Conservation (phyloP, 208 protist species). For the Trypanosoma mega region DNA sequence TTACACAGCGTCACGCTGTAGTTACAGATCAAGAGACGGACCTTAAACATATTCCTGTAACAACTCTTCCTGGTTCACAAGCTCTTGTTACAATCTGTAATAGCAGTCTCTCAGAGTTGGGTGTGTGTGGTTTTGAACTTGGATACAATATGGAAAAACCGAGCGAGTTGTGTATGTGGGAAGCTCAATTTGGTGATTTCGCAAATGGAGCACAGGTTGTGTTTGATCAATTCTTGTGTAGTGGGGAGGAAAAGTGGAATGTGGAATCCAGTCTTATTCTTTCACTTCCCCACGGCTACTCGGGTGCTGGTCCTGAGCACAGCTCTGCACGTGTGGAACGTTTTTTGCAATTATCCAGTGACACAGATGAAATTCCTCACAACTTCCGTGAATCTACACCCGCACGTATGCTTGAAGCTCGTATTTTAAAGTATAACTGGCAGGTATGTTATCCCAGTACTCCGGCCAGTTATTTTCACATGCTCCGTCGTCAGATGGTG, state of each 20-base stretch:
- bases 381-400: constrained; percentile 72
- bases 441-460: constrained; percentile 96
- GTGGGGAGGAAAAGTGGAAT: constrained; percentile 97
- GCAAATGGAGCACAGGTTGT: constrained; percentile 99
- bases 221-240: constrained; percentile 96
- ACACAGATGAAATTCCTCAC: constrained; percentile 73
- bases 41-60: constrained; percentile 81
- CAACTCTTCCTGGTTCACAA: constrained; percentile 67
- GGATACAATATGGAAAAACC: constrained; percentile 95
- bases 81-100: constrained; percentile 93
- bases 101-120: constrained; percentile 96
- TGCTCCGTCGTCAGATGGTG: constrained; percentile 96
- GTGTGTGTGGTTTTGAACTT: constrained; percentile 97
- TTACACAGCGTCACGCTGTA: constrained; percentile 96
- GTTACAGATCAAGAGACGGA: constrained; percentile 95
- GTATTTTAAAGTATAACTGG: constrained; percentile 85
- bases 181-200: constrained; percentile 99
- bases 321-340: constrained; percentile 96
- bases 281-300: constrained; percentile 98
- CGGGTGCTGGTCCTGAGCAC: constrained; percentile 97
- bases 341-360: constrained; percentile 96
- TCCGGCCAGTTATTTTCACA: constrained; percentile 99
- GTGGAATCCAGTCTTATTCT: constrained; percentile 93
- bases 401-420: constrained; percentile 62
- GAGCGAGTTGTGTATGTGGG: constrained; percentile 97